Evolutionary conservation across 225 moss, liverwort and hornwort genomes (phyloP), one percentile per base, ranked within the genome.

Genomic region (Straminergon stramineum): DNA sequence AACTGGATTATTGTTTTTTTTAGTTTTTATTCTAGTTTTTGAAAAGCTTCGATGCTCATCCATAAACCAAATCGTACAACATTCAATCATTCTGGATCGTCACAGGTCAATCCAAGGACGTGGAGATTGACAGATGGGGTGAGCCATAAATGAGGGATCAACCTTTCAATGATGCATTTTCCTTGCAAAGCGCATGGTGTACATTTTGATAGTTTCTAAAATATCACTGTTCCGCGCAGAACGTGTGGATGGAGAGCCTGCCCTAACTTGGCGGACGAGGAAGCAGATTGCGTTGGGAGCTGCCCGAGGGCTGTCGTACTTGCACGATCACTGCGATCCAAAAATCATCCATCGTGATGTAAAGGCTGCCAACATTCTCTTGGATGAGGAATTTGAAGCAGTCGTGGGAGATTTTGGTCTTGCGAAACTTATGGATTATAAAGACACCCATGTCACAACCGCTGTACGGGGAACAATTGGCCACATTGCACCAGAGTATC

Each of bases 291-390:
- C 98, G 30, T 90, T 98, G 71, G 98, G 98, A 86, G 95, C 98
- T 79, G 98, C 98, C 60, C 94, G 98, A 86, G 98, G 98, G 82
- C 89, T 98, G 26, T 97, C 98, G 57, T 98, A 98, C 84, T 92
- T 98, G 74, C 98, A 98, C 84, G 98, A 98, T 83, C 98, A 98
- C 69, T 98, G 98, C 89, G 97, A 98, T 90, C 98, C 98, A 45
- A 98, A 98, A 91, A 98, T 98, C 65, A 98, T 98, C 56, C 98
- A 98, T 92, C 95, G 98, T 78, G 98, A 98, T 92, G 98, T 98
- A 11, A 98, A 98, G 90, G 98, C 98, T 80, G 98, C 98, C 35
- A 98, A 98, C 84, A 96, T 98, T 65, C 94, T 98, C 84, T 91
- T 98, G 86, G 98, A 98, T 83, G 97, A 96, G 73, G 97, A 98